These are phyloP conservation scores for Exserohilum turcica DNA, from an alignment of 2,329 filamentous ascomycete species.

Conservation along the genomic window DNA sequence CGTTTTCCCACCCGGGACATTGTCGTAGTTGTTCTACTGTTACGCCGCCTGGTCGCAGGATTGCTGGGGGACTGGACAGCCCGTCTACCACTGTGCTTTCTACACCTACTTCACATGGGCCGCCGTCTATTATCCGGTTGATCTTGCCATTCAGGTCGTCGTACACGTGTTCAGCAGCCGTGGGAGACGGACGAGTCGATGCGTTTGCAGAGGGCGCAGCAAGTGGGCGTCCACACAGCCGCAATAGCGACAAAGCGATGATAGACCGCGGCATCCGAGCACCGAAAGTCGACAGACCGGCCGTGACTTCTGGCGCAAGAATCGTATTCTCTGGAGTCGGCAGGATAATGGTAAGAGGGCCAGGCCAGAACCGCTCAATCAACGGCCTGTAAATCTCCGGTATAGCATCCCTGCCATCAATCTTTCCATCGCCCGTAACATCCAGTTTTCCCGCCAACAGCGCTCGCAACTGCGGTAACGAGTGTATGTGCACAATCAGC, in stretches of 20 bases:
- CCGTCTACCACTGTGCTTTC: conserved; percentile 98
- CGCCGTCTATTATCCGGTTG: conserved; percentile 86
- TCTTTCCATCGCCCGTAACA: background rate
- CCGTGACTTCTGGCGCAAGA: conserved; percentile 90
- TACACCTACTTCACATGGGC: conserved; percentile 83
- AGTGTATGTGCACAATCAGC: conserved; percentile 88
- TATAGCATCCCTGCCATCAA: conserved; percentile 54
- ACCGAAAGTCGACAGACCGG: conserved; percentile 82
- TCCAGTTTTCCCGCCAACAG: conserved; percentile 55
- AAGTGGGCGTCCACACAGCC: conserved; percentile 75
- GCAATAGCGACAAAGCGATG: conserved; percentile 86
- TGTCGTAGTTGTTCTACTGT: conserved; percentile 76
- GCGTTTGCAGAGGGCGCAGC: conserved; percentile 95
- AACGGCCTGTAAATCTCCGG: conserved; percentile 78
- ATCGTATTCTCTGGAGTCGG: conserved; percentile 71
- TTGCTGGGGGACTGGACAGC: conserved; percentile 75
- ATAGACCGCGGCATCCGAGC: conserved; percentile 85
- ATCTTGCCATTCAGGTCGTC: conserved; percentile 85
- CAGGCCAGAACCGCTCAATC: conserved; percentile 88
- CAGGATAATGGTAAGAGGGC: conserved; percentile 87
- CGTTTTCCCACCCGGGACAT: conserved; percentile 80
- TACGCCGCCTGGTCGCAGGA: conserved; percentile 86
- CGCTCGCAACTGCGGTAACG: conserved; percentile 73
- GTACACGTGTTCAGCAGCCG: conserved; percentile 83
- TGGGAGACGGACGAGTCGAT: conserved; percentile 90